Conservation (phyloP, 805 yeast species). For the Komagataella pastoris region DNA sequence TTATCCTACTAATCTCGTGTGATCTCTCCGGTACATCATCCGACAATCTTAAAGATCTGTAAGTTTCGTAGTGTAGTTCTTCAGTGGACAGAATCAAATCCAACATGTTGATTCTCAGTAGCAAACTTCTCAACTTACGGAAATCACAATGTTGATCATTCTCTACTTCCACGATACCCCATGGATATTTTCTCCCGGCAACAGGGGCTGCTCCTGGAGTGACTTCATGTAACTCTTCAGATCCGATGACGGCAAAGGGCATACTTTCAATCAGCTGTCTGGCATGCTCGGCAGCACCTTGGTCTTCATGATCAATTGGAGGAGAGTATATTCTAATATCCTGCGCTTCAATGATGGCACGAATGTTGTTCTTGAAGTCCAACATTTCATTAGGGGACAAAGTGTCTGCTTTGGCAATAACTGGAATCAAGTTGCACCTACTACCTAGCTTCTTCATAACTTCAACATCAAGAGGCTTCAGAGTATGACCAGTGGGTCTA, state of each 20-base stretch:
- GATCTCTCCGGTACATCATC: conserved; percentile 26
- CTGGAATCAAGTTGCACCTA: conserved; percentile 79
- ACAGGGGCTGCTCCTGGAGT: conserved; percentile 45
- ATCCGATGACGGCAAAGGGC: conserved; percentile 80
- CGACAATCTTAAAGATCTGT: conserved; percentile 61
- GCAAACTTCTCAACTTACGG: conserved; percentile 62
- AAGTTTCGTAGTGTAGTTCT: conserved; percentile 70
- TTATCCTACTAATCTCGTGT: conserved; percentile 38
- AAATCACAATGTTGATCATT: conserved; percentile 80
- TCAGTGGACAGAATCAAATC: conserved; percentile 72
- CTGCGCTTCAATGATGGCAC: conserved; percentile 75
- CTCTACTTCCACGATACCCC: conserved; percentile 86
- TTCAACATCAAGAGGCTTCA: conserved; percentile 79
- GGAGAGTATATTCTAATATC: conserved; percentile 77
- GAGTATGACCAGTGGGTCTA: conserved; percentile 81
- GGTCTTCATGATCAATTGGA: conserved; percentile 64
- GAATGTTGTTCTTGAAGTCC: conserved; percentile 59
- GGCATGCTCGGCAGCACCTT: conserved; percentile 67
- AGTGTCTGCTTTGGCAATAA: conserved; percentile 83
- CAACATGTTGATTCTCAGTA: conserved; percentile 73
- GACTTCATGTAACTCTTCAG: conserved; percentile 57
- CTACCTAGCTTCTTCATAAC: conserved; percentile 74
- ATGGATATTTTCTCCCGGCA: conserved; percentile 76
- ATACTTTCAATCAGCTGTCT: conserved; percentile 68
- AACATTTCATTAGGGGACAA: conserved; percentile 58